Base-by-base conservation (phyloP, 495 filamentous ascomycete genomes). In the Platismatia glauca region DNA sequence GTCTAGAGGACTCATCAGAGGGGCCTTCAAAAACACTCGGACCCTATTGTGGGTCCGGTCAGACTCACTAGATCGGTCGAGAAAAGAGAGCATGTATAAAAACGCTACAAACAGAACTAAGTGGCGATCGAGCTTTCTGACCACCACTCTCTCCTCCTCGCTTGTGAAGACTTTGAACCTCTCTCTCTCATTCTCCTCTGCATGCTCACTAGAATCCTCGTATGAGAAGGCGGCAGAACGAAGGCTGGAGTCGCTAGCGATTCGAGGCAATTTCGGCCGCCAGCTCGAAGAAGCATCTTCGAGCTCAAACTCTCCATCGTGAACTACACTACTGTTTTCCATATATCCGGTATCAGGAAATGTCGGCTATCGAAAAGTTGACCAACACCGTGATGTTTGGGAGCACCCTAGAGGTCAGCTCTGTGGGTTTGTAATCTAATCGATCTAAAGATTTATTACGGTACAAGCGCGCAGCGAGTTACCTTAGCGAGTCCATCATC, bases 71-170 rank as follows among this genome's bases (percentile, higher is more conserved):
- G 85, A 89, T 64, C 88, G 79, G 70, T 91, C 88, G 59, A 91
- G 70, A 71, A 93, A 92, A 57, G 82, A 84, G 41, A 96, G 77
- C 76, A 91, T 78, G 71, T 94, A 96, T 27, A 95, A 75, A 39
- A 89, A 68, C 3, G 89, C 88, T 56, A 95, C 74, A 70, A 94
- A 93, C 9, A 88, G 71, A 18, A 95, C 89, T 62, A 96, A 76
- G 59, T 77, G 82, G 64, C 80, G 76, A 71, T 96, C 90, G 66
- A 95, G 83, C 68, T 84, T 88, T 68, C 77, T 80, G 52, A 90
- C 77, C 16, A 96, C 86, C 18, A 78, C 78, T 37, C 71, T 74
- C 68, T 95, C 91, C 68, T 95, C 89, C 31, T 89, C 83, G 0
- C 75, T 72, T 5, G 89, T 91, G 70, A 89, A 94, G 55, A 84